Base-by-base conservation (phyloP, 371 early-diverging fungal genomes). In the Blakeslea trispora region DNA sequence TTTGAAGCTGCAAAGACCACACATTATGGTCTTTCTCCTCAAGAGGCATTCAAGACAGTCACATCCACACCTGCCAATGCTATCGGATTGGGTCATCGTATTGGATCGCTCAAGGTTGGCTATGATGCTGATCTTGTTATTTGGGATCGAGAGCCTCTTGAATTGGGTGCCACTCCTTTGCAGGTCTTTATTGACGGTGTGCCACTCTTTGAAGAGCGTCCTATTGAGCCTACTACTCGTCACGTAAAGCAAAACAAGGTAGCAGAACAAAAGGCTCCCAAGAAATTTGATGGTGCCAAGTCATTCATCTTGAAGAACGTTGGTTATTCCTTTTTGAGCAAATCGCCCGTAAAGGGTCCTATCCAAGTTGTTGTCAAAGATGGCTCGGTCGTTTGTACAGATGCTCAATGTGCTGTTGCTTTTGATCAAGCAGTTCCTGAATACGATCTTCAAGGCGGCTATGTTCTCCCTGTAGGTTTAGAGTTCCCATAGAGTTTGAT, bases 101-200 rank as follows among this genome's bases (percentile, higher is more conserved):
- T 91, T 45, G 92, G 92, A 0, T 64, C 69, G 40, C 64, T 91
- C 17, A 69, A 69, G 15, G 68, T 75, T 1, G 89, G 89, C 9
- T 86, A 84, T 64, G 92, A 91, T 77, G 92, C 91, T 10, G 92
- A 91, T 71, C 49, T 90, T 17, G 87, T 90, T 19, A 70, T 86
- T 34, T 86, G 85, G 85, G 76, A 78, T 61, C 72, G 76, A 52
- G 71, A 86, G 49, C 91, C 91, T 10, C 68, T 91, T 24, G 54
- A 71, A 7, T 62, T 91, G 15, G 89, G 90, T 22, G 84, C 92
- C 2, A 68, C 79, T 45, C 92, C 92, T 41, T 57, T 86, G 19
- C 76, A 82, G 62, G 90, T 91, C 19, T 81, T 77, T 53, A 71
- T 88, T 47, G 92, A 91, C 62, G 92, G 92, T 39, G 74, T 79